phyloP scores from a whole-genome alignment of 2,329 filamentous ascomycete genomes.

The Cercospora berteroae region DNA sequence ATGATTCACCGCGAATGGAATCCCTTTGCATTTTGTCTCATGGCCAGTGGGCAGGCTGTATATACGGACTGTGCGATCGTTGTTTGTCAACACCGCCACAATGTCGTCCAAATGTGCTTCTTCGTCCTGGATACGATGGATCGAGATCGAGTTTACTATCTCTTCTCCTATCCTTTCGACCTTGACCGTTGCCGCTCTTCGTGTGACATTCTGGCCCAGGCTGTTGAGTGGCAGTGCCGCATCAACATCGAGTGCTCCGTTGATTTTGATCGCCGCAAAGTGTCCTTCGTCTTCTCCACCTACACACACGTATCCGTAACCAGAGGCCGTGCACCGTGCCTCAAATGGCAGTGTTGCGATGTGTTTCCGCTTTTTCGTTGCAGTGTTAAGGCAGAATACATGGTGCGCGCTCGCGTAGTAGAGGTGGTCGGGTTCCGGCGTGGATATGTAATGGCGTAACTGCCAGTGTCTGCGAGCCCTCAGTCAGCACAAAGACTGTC shows the following conservation, averaged over 20 bases:
- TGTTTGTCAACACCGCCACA: slow-evolving; percentile 80
- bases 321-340: slow-evolving; percentile 82
- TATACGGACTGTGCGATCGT: slow-evolving; percentile 85
- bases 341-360: slow-evolving; percentile 65
- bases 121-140: slow-evolving; percentile 60
- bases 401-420: slow-evolving; percentile 80
- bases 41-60: slow-evolving; percentile 70
- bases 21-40: slow-evolving; percentile 66
- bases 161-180: slow-evolving; percentile 60
- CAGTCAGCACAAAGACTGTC: background rate
- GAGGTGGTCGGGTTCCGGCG: slow-evolving; percentile 70
- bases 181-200: slow-evolving; percentile 46
- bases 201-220: slow-evolving; percentile 16
- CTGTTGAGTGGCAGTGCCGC: slow-evolving; percentile 55
- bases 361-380: slow-evolving; percentile 71
- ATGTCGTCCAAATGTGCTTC: slow-evolving; percentile 47
- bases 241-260: slow-evolving; percentile 53
- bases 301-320: slow-evolving; percentile 83
- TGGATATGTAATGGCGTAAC: slow-evolving; percentile 84
- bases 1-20: slow-evolving; percentile 87
- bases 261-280: slow-evolving; percentile 74
- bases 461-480: slow-evolving; percentile 69
- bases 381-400: slow-evolving; percentile 57
- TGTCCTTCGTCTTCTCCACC: slow-evolving; percentile 82
- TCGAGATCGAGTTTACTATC: slow-evolving; percentile 66